phyloP scores from a whole-genome alignment of 176 grass and related monocot species.

The Triticum urartu region DNA sequence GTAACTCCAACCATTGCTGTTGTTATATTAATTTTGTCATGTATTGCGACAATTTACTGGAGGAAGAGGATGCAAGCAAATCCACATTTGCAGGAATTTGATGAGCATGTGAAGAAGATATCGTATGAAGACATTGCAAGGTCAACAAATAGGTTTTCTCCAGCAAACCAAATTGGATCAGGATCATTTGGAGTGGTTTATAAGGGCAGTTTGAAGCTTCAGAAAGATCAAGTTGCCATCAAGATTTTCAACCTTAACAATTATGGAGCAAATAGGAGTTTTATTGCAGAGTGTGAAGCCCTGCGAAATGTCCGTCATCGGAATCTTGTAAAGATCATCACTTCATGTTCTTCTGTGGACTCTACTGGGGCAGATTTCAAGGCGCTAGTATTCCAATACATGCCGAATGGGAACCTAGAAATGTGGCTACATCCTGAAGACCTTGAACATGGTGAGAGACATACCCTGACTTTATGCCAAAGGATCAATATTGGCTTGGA shows the following conservation, averaged over 20 bases:
- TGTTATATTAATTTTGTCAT: not conserved
- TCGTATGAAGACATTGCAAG: conserved; percentile 24
- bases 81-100: not conserved
- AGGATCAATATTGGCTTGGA: conserved; percentile 30
- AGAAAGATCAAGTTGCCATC: conserved; percentile 37
- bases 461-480: conserved; percentile 4
- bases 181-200: conserved; percentile 59
- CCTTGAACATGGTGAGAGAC: not conserved
- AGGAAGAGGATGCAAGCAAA: not conserved
- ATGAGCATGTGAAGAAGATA: not conserved
- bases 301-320: conserved; percentile 45
- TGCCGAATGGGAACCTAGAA: conserved; percentile 57
- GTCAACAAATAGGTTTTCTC: conserved; percentile 40
- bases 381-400: conserved; percentile 52
- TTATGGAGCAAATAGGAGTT: conserved; percentile 40
- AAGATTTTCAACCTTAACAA: conserved; percentile 46
- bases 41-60: not conserved
- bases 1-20: not conserved
- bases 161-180: conserved; percentile 39
- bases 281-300: conserved; percentile 51
- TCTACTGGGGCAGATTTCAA: conserved; percentile 42
- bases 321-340: conserved; percentile 56
- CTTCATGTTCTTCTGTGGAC: conserved; percentile 50
- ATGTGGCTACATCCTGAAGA: conserved; percentile 44
- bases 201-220: conserved; percentile 9